Base-by-base conservation (phyloP, 2,329 filamentous ascomycete genomes). In the Fusarium poae region DNA sequence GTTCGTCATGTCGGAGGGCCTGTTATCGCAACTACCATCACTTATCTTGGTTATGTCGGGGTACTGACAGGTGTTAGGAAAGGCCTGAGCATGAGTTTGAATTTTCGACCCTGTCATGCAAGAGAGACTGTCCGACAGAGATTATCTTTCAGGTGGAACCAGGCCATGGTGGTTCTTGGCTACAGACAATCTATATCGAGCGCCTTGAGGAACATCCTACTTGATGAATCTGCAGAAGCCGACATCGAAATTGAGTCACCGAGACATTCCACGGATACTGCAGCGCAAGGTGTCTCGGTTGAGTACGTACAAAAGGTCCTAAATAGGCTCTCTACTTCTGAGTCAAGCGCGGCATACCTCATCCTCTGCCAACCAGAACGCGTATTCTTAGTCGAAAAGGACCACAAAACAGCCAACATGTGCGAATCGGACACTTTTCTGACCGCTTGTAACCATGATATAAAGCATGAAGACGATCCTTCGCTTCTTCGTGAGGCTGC, bases 41-140 rank as follows among this genome's bases (percentile, higher is more conserved):
- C 81, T 0, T 85, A 86, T 59, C 78, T 84, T 27, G 83, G 83
- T 6, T 86, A 83, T 49, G 80, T 85, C 11, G 84, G 84, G 2
- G 79, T 84, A 1, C 64, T 86, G 49, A 86, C 84, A 0, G 84
- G 83, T 0, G 83, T 85, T 7, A 75, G 81, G 18, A 76, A 75
- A 46, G 78, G 79, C 0, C 68, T 86, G 21, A 86, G 83, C 45
- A 73, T 84, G 50, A 84, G 82, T 46, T 72, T 85, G n/a, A 85
- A 85, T 68, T 82, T 81, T 40, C 77, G 81, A 13, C 77, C 79
- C 1, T 70, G 74, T 18, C 79, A 82, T 55, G 72, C 76, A 3
- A 44, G 54, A 5, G 62, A 59, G 6, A 70, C 65, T 0, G 40
- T 49, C 13, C 32, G 37, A 18, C 65, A 73, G 42, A 48, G 65